Base-by-base conservation (phyloP, 2,329 filamentous ascomycete genomes). In the Xylariales sp. region DNA sequence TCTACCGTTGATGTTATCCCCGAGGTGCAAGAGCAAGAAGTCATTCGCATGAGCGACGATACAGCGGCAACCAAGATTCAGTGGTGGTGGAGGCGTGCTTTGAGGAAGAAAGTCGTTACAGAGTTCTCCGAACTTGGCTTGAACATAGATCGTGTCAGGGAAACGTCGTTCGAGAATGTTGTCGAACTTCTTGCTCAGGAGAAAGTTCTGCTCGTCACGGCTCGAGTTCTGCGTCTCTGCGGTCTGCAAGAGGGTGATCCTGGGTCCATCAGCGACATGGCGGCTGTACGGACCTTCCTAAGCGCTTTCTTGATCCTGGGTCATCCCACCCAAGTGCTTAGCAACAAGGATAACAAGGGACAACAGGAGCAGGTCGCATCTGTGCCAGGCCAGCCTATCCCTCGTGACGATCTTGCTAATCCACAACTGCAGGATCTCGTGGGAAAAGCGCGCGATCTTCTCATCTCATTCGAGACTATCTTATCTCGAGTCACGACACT, bases 281-380 rank as follows among this genome's bases (percentile, higher is more conserved):
- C 83, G 24, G 76, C 79, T 13, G 78, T 86, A 28, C 73, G 85
- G 50, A 88, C 83, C 1, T 91, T 91, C 51, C 63, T 93, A 39
- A 88, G 85, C 54, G 83, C 87, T 5, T 91, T 85, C 55, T 69
- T 93, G 38, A 89, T 91, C 43, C 66, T 89, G 18, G 85, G 84
- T 2, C 87, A 91, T 56, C 86, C 87, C 1, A 79, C 81, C 2
- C 81, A 88, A 49, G 85, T 91, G 2, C 74, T 93, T 23, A 86
- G 77, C 59, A 85, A 81, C 56, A 86, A 87, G 54, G 80, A 83
- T 34, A 81, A 82, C 33, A 70, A 64, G 33, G 66, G 68, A 46
- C 62, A 79, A 41, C 74, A 77, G 56, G 77, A 81, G 55, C 75
- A 81, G 65, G 63, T 69, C 59, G 64, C 64, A 51, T 56, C 62